Percentiles rank a stretch among this genome's conserved stretches.
Evolutionary conservation across 495 filamentous ascomycete species (phyloP).

Genomic region (Annulohypoxylon maeteangense): DNA sequence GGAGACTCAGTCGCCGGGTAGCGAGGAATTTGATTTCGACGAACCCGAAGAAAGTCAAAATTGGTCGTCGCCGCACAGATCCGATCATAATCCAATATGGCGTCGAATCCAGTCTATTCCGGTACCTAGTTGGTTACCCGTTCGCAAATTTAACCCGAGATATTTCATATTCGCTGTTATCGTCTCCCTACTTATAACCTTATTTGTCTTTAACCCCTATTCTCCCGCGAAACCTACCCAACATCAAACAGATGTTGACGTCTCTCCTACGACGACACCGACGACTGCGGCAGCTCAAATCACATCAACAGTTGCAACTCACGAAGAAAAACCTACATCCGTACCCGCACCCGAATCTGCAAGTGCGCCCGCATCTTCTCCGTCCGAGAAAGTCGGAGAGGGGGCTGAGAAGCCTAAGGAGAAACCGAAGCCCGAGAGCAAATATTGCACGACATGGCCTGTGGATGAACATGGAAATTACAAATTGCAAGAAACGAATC

Average conservation of each 20-base stretch:
- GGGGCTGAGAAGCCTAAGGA: neutral
- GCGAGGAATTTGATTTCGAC: slow-evolving; percentile 44
- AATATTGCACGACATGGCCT: slow-evolving; percentile 48
- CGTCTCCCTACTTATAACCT: slow-evolving; percentile 35
- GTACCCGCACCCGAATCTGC: neutral
- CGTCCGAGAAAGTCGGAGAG: slow-evolving; percentile 4
- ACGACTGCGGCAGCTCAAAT: neutral
- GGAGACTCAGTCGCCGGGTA: slow-evolving; percentile 25
- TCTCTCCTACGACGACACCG: slow-evolving; percentile 17
- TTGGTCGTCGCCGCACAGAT: slow-evolving; percentile 23
- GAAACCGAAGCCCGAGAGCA: neutral
- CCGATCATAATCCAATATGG: slow-evolving; percentile 33
- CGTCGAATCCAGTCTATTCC: slow-evolving; percentile 37
- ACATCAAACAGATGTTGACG: slow-evolving; percentile 32
- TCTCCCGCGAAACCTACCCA: slow-evolving; percentile 35
- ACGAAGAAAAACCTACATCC: neutral
- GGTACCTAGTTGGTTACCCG: slow-evolving; percentile 38
- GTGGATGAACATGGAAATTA: slow-evolving; percentile 38
- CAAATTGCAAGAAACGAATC: slow-evolving; percentile 18
- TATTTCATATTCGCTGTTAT: slow-evolving; percentile 35
- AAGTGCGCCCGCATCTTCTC: neutral
- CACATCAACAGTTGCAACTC: neutral
- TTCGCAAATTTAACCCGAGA: slow-evolving; percentile 41
- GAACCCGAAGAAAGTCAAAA: slow-evolving; percentile 28
- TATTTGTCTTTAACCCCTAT: slow-evolving; percentile 43